A percentile compares a stretch with the other conserved stretches of the same genome.
phyloP scores from a whole-genome alignment of 73 alveolate species.

The Durusdinium trenchii region DNA sequence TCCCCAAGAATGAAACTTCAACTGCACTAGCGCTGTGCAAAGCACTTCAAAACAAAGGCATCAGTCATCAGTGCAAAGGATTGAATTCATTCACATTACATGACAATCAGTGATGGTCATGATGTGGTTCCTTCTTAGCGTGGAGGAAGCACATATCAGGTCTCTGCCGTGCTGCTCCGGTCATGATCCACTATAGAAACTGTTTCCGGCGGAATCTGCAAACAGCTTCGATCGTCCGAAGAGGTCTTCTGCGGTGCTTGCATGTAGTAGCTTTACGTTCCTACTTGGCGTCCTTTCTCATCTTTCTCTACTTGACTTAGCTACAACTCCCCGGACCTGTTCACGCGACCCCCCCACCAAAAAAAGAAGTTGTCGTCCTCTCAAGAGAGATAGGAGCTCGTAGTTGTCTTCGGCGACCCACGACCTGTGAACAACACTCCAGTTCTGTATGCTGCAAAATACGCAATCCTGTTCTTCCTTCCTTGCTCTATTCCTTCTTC shows the following conservation, averaged over 20 bases:
- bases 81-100: neutral
- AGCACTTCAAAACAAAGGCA: neutral
- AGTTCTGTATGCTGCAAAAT: no score
- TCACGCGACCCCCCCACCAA: neutral
- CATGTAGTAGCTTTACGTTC: neutral
- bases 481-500: no score
- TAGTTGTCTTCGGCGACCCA: conserved; percentile 86
- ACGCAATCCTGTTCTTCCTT: no score
- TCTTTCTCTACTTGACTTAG: neutral
- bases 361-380: neutral
- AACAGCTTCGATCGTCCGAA: no score
- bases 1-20: neutral
- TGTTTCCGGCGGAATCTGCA: no score
- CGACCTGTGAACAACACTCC: conserved; percentile 43
- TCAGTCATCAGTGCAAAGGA: neutral
- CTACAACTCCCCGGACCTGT: neutral
- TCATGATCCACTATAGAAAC: no score
- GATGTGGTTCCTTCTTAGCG: no score
- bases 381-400: conserved; percentile 35
- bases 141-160: no score
- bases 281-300: neutral
- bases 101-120: neutral
- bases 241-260: neutral
- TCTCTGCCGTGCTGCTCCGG: no score
- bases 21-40: neutral